Evolutionary conservation across 2,329 filamentous ascomycete species (phyloP).

Genomic region (Hypoxylon sp.): DNA sequence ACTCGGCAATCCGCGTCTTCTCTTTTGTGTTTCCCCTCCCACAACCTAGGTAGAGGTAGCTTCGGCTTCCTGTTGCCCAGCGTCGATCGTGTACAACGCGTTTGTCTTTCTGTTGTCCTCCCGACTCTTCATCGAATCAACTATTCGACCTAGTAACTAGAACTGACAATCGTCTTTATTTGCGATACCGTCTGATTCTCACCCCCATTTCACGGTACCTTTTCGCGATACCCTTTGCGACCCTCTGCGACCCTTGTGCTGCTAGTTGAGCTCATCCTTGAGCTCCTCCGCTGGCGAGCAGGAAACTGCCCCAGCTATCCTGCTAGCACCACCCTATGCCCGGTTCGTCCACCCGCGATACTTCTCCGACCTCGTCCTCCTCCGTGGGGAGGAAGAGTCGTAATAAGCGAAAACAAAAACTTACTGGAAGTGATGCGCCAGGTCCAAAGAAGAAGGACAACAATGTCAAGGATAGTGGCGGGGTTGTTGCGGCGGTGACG

Average conservation of each 20-base stretch:
- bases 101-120: conserved; percentile 41
- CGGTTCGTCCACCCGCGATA: conserved; percentile 56
- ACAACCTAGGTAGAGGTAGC: conserved; percentile 21
- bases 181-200: conserved; percentile 26
- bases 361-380: conserved; percentile 51
- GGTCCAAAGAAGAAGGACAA: conserved; percentile 57
- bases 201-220: conserved; percentile 8
- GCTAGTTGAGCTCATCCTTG: conserved; percentile 48
- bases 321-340: conserved; percentile 55
- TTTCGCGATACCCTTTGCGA: conserved; percentile 30
- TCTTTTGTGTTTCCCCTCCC: conserved; percentile 42
- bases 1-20: conserved; percentile 45
- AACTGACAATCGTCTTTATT: conserved; percentile 27
- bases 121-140: conserved; percentile 31
- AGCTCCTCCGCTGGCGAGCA: conserved; percentile 56
- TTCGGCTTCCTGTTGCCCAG: conserved; percentile 29
- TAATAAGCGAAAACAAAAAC: conserved; percentile 52
- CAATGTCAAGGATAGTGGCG: conserved; percentile 56
- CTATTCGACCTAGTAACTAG: conserved; percentile 26
- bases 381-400: conserved; percentile 48
- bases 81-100: conserved; percentile 46
- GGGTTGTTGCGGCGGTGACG: conserved; percentile 56
- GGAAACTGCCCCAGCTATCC: conserved; percentile 53
- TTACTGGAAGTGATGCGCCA: conserved; percentile 52
- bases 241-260: conserved; percentile 18